These are phyloP conservation scores for Sicyos edulis DNA, from an alignment of 306 rosid species.

Conservation along the genomic window DNA sequence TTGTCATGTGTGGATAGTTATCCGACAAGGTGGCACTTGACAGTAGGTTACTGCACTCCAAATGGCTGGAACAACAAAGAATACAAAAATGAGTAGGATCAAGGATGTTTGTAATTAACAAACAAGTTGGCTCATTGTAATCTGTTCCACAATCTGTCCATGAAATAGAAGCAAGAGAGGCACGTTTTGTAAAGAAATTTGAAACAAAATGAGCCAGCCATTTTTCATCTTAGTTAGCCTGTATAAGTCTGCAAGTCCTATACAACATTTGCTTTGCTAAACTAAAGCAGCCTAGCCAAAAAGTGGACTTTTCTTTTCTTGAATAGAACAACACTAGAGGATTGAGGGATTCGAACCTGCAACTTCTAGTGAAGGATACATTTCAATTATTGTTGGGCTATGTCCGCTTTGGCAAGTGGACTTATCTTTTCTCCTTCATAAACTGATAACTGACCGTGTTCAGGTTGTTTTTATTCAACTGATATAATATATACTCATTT, in stretches of 20 bases:
- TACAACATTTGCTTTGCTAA: background rate
- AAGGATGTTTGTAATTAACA: background rate
- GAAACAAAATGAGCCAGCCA: background rate
- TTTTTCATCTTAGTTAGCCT: too few species aligned
- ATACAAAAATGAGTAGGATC: background rate
- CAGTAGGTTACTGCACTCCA: constrained; percentile 8
- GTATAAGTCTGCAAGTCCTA: background rate
- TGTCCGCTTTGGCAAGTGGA: too few species aligned
- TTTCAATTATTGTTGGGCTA: too few species aligned
- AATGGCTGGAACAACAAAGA: background rate
- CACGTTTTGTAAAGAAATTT: background rate
- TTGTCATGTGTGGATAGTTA: background rate
- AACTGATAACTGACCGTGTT: background rate
- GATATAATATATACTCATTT: background rate
- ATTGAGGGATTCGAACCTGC: too few species aligned
- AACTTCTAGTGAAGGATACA: too few species aligned
- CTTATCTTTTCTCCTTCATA: background rate
- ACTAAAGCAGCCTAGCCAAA: background rate
- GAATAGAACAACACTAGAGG: too few species aligned
- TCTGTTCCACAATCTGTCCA: background rate
- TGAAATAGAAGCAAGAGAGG: background rate
- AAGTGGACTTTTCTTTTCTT: background rate
- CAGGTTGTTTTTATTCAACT: background rate
- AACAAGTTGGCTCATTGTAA: constrained; percentile 1
- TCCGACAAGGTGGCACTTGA: background rate